Percentiles rank a stretch among this genome's conserved stretches.
These are phyloP conservation scores for Claviceps digitariae DNA, from an alignment of 2,329 filamentous ascomycete genomes.

Conservation along the genomic window DNA sequence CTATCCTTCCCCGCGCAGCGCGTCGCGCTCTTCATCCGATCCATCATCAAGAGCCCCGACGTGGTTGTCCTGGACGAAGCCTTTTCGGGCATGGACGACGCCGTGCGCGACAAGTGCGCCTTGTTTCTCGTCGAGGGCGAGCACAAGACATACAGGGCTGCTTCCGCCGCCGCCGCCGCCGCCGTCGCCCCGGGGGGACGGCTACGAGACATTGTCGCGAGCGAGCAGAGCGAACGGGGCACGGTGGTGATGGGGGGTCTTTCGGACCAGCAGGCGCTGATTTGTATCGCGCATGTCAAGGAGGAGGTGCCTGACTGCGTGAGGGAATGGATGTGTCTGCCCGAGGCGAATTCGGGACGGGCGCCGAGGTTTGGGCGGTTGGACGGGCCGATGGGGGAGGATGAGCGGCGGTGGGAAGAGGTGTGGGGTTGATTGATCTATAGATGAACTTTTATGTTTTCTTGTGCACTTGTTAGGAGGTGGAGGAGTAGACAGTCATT, in stretches of 20 bases:
- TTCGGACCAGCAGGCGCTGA: constrained; percentile 58
- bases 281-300: constrained; percentile 84
- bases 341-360: constrained; percentile 52
- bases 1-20: constrained; percentile 73
- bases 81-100: constrained; percentile 73
- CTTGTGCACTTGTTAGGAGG: too few relatives aligned
- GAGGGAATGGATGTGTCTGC: constrained; percentile 74
- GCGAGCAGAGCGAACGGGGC: constrained; percentile 21
- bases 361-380: constrained; percentile 52
- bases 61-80: constrained; percentile 79
- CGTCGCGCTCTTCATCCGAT: constrained; percentile 70
- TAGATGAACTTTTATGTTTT: neutral
- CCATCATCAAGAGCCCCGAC: constrained; percentile 67
- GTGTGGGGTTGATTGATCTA: constrained; percentile 42
- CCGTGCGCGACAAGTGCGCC: constrained; percentile 74
- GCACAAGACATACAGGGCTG: constrained; percentile 22
- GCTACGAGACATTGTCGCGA: constrained; percentile 32
- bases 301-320: constrained; percentile 82
- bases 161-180: too few relatives aligned
- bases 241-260: constrained; percentile 47
- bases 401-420: constrained; percentile 46
- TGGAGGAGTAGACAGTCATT: too few relatives aligned
- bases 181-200: constrained; percentile 4
- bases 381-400: constrained; percentile 44
- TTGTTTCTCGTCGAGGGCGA: constrained; percentile 61